Evolutionary conservation across 176 grass and related monocot genomes (phyloP), one percentile per base, ranked within the genome.

Genomic region (Elymus sibiricus): DNA sequence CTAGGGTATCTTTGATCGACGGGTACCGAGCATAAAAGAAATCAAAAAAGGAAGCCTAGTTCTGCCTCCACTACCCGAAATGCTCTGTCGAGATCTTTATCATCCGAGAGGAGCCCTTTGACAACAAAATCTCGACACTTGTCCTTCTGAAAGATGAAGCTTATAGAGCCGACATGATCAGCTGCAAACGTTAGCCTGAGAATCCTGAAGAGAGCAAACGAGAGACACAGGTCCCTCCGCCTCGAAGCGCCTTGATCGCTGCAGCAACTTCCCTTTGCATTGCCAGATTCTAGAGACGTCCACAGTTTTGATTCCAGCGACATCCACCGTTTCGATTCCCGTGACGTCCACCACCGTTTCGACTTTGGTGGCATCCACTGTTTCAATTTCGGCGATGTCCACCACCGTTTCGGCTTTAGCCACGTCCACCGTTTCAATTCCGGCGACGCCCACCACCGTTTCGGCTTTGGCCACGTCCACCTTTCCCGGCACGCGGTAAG

Each of bases 21-120:
- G 40, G 40, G 40, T 83, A 83, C 13, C 67, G 65, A 0, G 67
- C 66, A 22, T 83, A 83, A 32, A 83, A 73, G 66, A 73, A 83
- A 29, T 83, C 67, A 27, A 83, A 83, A 83, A n/a, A 83, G 66
- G 67, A 83, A 61, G 0, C 34, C 67, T 0, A 83, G 51, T 8
- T 83, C 81, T 2, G 51, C 2, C 81, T 72, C 67, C 22, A 83
- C 67, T 43, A 43, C 40, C 11, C 40, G 40, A 12, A 43, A 43
- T 43, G 40, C 40, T 43, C 40, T 43, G 11, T 17, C 49, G 13
- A 83, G 67, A 21, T 83, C 67, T 21, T 61, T 1, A n/a, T 73
- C 81, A 19, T 73, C n/a, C 5, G 68, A 71, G 13, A 83, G 81
- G 67, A 83, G 67, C 14, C 81, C 67, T 2, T 73, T 42, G 49